phyloP scores from a whole-genome alignment of 2,329 filamentous ascomycete genomes.

The Alternaria conjuncta region DNA sequence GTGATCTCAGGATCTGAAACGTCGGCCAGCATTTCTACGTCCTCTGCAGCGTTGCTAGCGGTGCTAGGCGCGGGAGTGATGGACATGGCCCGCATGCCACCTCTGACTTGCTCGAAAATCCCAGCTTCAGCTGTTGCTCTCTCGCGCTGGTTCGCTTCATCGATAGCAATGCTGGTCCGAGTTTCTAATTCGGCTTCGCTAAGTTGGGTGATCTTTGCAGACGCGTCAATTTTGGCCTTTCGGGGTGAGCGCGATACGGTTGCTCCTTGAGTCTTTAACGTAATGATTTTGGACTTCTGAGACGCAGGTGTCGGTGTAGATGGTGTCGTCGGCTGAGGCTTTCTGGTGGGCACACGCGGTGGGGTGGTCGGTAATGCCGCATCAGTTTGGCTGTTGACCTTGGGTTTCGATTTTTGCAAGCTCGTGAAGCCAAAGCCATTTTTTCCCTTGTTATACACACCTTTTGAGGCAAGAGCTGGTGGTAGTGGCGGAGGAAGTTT shows the following conservation, averaged over 20 bases:
- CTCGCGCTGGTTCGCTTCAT: background rate
- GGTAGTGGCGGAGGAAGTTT: background rate
- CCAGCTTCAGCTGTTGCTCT: background rate
- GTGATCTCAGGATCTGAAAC: background rate
- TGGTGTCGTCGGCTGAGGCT: background rate
- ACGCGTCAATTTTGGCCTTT: background rate
- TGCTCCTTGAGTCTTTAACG: background rate
- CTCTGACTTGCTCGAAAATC: background rate
- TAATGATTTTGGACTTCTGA: background rate
- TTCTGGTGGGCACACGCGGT: background rate
- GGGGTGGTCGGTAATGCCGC: background rate
- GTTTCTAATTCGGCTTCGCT: background rate
- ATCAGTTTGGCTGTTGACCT: background rate
- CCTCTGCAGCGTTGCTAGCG: background rate
- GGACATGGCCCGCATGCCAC: background rate
- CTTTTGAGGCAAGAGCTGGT: background rate
- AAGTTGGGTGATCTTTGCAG: background rate
- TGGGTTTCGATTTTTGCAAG: background rate
- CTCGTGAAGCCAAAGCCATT: conserved; percentile 16
- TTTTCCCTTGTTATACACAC: conserved; percentile 1
- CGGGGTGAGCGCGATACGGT: background rate
- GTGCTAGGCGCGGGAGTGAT: background rate
- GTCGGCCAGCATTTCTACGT: background rate
- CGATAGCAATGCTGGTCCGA: background rate
- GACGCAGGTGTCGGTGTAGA: background rate